Evolutionary conservation across 768 basidiomycete species (phyloP).

Genomic region (Brasilioporus rufonigricans): DNA sequence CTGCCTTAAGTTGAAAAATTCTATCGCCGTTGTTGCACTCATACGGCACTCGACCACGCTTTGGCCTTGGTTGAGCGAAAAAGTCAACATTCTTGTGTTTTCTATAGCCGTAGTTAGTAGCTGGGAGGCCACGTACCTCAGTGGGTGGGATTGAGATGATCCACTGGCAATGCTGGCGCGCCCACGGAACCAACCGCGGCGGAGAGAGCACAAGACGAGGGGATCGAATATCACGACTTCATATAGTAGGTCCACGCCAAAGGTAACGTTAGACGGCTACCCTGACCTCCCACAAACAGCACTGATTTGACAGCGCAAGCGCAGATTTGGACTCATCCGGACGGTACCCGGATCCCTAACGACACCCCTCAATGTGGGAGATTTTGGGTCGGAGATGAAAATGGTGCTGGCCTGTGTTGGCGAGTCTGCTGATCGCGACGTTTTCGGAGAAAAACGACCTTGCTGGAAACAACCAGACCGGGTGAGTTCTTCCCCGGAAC

Average conservation of each 20-base stretch:
- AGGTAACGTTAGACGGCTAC: conserved; percentile 3
- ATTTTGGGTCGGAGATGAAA: background rate
- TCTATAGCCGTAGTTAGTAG: background rate
- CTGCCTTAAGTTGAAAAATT: background rate
- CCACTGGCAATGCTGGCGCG: background rate
- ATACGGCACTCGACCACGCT: background rate
- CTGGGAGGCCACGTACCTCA: background rate
- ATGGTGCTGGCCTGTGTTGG: background rate
- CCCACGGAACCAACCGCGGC: background rate
- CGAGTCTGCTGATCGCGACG: background rate
- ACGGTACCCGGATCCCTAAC: background rate
- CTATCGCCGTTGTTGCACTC: background rate
- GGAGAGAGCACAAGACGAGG: background rate
- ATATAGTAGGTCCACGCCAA: background rate
- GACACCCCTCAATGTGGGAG: background rate
- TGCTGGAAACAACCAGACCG: too few relatives aligned
- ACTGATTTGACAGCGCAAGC: background rate
- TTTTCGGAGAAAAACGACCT: too few relatives aligned
- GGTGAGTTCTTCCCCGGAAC: background rate
- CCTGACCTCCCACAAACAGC: background rate
- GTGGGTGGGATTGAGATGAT: background rate
- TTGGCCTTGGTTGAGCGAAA: background rate
- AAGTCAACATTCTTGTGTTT: background rate
- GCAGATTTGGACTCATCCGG: background rate
- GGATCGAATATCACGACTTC: background rate